phyloP scores from a whole-genome alignment of 352 stramenopile genomes.

The Pythium dissotocum region DNA sequence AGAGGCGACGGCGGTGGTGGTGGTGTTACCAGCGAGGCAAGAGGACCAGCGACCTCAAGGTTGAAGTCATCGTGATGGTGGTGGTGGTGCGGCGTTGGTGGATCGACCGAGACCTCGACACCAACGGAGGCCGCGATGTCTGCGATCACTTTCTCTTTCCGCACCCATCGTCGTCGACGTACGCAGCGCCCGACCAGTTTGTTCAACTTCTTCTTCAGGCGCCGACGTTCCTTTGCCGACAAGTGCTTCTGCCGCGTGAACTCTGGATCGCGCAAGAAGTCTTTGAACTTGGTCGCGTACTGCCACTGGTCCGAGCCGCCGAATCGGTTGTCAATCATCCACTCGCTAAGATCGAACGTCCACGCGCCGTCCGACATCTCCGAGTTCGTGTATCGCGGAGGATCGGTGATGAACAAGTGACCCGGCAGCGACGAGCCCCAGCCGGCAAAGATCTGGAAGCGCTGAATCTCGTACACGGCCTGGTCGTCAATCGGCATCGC shows the following conservation, averaged over 20 bases:
- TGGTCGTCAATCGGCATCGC: slow-evolving; percentile 61
- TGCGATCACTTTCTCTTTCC: slow-evolving; percentile 67
- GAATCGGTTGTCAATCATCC: slow-evolving; percentile 76
- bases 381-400: slow-evolving; percentile 74
- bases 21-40: slow-evolving; percentile 8
- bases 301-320: slow-evolving; percentile 81
- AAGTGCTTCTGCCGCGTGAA: slow-evolving; percentile 52
- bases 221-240: slow-evolving; percentile 51
- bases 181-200: slow-evolving; percentile 79
- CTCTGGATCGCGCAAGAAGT: slow-evolving; percentile 69
- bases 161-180: slow-evolving; percentile 76
- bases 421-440: slow-evolving; percentile 79
- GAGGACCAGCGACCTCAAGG: background rate
- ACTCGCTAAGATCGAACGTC: slow-evolving; percentile 67
- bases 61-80: slow-evolving; percentile 6
- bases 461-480: slow-evolving; percentile 80
- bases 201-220: slow-evolving; percentile 83
- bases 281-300: slow-evolving; percentile 85
- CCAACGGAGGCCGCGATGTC: slow-evolving; percentile 35
- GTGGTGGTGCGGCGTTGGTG: slow-evolving; percentile 12
- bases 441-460: slow-evolving; percentile 81
- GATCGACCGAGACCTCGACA: slow-evolving; percentile 10
- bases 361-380: slow-evolving; percentile 66
- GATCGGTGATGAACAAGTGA: slow-evolving; percentile 76
- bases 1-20: slow-evolving; percentile 7